Percentiles rank a stretch among this genome's conserved stretches.
Evolutionary conservation across 495 filamentous ascomycete species (phyloP).

Genomic region (Chaetomium fimeti): DNA sequence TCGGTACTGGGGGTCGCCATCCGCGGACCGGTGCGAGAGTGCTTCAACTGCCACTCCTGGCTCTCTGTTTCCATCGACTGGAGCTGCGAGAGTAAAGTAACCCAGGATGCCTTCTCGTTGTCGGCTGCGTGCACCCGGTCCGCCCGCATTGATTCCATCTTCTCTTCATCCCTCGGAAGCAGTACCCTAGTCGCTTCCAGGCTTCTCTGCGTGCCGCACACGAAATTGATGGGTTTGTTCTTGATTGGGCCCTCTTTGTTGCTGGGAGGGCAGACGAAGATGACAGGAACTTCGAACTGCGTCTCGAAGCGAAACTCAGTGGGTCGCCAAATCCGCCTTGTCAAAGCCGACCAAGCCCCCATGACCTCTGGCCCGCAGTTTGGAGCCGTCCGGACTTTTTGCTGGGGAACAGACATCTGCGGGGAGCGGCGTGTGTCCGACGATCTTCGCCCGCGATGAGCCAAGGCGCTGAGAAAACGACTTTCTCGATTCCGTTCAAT

Average conservation of each 20-base stretch:
- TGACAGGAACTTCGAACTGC: conserved; percentile 50
- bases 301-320: conserved; percentile 40
- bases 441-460: conserved; percentile 1
- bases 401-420: not conserved
- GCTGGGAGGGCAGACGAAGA: conserved; percentile 46
- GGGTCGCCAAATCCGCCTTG: conserved; percentile 39
- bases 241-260: conserved; percentile 44
- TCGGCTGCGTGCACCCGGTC: conserved; percentile 43
- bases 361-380: conserved; percentile 46
- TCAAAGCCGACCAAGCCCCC: conserved; percentile 42
- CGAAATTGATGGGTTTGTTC: conserved; percentile 36
- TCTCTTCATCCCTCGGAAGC: conserved; percentile 26
- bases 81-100: conserved; percentile 43
- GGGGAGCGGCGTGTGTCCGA: not conserved
- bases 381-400: conserved; percentile 1
- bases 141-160: conserved; percentile 19
- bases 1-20: not conserved
- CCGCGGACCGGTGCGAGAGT: conserved; percentile 27
- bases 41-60: conserved; percentile 39
- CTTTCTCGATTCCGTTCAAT: not conserved
- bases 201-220: conserved; percentile 43
- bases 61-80: conserved; percentile 49
- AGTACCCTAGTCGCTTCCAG: conserved; percentile 36
- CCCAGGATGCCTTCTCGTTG: conserved; percentile 51
- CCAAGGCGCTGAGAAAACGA: conserved; percentile 6